Base-by-base conservation (phyloP, 2,329 filamentous ascomycete genomes). In the Stemphylium lycopersici region DNA sequence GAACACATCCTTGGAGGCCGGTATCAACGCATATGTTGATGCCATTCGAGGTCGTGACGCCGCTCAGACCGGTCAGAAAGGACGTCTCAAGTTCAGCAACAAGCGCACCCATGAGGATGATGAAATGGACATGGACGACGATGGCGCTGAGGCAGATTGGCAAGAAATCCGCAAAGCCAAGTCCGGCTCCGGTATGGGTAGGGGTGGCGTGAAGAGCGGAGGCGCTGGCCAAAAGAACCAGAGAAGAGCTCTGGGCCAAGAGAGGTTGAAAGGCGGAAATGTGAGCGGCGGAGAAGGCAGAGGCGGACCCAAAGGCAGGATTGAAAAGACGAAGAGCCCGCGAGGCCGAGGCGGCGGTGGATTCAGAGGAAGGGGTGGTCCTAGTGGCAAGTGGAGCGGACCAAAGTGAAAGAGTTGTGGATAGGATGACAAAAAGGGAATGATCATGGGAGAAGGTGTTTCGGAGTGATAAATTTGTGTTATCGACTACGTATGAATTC, bases 41-140 rank as follows among this genome's bases (percentile, higher is more conserved):
- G 85, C 85, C 10, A 83, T 87, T 52, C 83, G 81, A 50, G 83
- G 85, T 18, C 81, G 83, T 20, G 83, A 86, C 66, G 83, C 84
- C 7, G 79, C 83, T 31, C 78, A 82, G 54, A 76, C 83, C 29
- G 84, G 84, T 32, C 83, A 85, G 67, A 81, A 81, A 65, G 84
- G 85, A 11, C 83, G 83, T 66, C 73, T 87, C 58, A 86, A 85
- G 76, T 84, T 87, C 68, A 83, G 81, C 48, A 81, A 82, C 74
- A 81, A 75, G 66, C 74, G 68, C 53, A 71, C 68, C 42, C 74
- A 75, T 60, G 75, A 78, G 16, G 75, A 73, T 26, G 73, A 78
- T 34, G 77, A 78, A n/a, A 79, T 79, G 74, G 79, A 81, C 39
- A 70, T 80, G 49, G 79, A 80, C 52, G 75, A 76, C 40, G 73